These are phyloP conservation scores for Lasiodiplodia hormozganensis DNA, from an alignment of 2,329 filamentous ascomycete species.

Conservation along the genomic window DNA sequence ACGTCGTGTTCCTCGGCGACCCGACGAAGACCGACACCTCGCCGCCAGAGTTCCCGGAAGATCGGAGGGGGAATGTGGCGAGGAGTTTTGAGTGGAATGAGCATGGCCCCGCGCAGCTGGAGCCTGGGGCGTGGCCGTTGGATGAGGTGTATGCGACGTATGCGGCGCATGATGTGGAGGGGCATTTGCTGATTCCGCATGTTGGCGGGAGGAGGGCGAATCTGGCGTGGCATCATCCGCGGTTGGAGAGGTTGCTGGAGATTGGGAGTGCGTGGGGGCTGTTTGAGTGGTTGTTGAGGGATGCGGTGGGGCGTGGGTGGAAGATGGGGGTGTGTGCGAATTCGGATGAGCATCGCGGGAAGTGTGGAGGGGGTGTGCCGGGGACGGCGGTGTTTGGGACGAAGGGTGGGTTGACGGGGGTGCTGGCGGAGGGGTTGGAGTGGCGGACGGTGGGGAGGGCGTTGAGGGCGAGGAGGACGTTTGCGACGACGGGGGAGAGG, in stretches of 20 bases:
- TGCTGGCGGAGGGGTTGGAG: not conserved
- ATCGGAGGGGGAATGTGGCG: slow-evolving; percentile 43
- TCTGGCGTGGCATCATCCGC: slow-evolving; percentile 46
- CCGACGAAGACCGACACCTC: not conserved
- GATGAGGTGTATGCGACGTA: slow-evolving; percentile 50
- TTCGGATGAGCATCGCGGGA: slow-evolving; percentile 46
- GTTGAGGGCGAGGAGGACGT: slow-evolving; percentile 8
- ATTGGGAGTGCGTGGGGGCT: slow-evolving; percentile 47
- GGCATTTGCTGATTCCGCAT: slow-evolving; percentile 46
- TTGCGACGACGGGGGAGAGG: slow-evolving; percentile 21
- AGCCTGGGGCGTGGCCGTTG: slow-evolving; percentile 45
- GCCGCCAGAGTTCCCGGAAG: slow-evolving; percentile 42
- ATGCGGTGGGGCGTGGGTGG: slow-evolving; percentile 41
- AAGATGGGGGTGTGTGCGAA: slow-evolving; percentile 46
- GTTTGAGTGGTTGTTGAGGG: slow-evolving; percentile 45
- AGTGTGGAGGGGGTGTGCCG: slow-evolving; percentile 47
- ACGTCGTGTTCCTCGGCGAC: slow-evolving; percentile 46
- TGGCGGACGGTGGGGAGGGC: not conserved
- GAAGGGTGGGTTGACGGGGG: slow-evolving; percentile 5
- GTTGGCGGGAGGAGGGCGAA: slow-evolving; percentile 47
- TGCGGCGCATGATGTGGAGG: slow-evolving; percentile 41
- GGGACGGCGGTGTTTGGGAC: slow-evolving; percentile 43
- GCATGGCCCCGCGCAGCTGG: slow-evolving; percentile 41
- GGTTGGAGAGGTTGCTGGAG: slow-evolving; percentile 45
- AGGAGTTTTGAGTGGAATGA: slow-evolving; percentile 49